phyloP scores from a whole-genome alignment of 116 monocot genomes.

The Iris pallida region DNA sequence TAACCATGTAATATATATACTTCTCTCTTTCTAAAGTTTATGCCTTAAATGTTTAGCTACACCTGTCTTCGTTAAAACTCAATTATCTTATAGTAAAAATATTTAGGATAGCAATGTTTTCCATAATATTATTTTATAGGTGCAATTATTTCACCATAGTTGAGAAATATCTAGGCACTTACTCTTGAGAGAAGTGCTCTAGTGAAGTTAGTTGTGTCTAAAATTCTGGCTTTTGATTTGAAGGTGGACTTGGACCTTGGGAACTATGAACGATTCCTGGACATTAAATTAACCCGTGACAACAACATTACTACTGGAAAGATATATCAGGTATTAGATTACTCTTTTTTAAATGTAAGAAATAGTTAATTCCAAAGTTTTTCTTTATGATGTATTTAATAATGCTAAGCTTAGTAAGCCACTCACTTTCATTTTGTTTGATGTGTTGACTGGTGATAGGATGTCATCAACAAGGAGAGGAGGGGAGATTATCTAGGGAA shows the following conservation, averaged over 20 bases:
- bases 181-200: no score
- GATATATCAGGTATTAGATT: conserved; percentile 71
- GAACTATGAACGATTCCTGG: conserved; percentile 88
- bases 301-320: conserved; percentile 91
- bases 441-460: conserved; percentile 24
- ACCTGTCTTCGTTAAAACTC: no score
- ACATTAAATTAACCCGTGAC: conserved; percentile 72
- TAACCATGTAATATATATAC: no score
- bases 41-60: no score
- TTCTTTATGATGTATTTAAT: background rate
- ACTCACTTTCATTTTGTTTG: conserved; percentile 8
- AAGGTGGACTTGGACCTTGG: conserved; percentile 97
- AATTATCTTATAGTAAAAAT: no score
- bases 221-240: conserved; percentile 5
- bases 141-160: no score
- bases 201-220: background rate
- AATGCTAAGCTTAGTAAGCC: background rate
- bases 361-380: background rate
- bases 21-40: no score
- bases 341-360: background rate
- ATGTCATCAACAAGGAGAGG: conserved; percentile 87
- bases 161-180: no score
- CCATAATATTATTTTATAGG: no score
- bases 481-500: conserved; percentile 88
- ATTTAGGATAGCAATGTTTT: no score